Base-by-base conservation (phyloP, 352 stramenopile species). In the Globisporangium ultimum region DNA sequence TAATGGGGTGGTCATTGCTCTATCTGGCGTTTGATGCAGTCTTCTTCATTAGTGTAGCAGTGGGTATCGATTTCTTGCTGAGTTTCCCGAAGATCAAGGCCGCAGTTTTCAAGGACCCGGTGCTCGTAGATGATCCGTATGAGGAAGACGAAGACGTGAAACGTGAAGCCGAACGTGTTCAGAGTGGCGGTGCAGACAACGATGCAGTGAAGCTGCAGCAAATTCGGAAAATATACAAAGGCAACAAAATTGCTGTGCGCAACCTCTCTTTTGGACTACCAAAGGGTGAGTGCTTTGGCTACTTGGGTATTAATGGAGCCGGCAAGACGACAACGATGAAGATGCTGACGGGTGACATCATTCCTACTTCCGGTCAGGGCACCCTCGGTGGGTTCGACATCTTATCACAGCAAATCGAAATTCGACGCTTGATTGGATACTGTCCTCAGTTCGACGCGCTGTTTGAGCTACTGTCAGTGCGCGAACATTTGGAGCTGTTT, bases 401-500 rank as follows among this genome's bases (percentile, higher is more conserved):
- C 4, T 17, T 72, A 10, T 63, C 42, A 34, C 49, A 63, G 20
- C 69, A 74, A 38, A 45, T 20, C 0, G 38, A 66, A 15, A 24
- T 73, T 24, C 61, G 62, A 1, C 61, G 70, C 4, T 47, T 61
- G 8, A 70, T 95, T 11, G 86, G 85, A 8, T 95, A 95, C 58
- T 96, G 87, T 63, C 78, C 87, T 13, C 84, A 95, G 51, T 58
- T 58, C 38, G 57, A 75, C 46, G 64, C 64, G 14, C 42, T 70
- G 14, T 79, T 96, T 45, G 86, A 95, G 18, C 56, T 90, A 21
- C 69, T 97, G 32, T 94, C 78, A 0, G 88, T 96, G 11, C 72
- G 84, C 12, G 89, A 97, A 45, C 91, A 97, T 24, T 51, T 97
- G 49, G 79, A 97, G 61, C 67, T 97, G 28, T 97, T 93, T 64